A percentile compares a stretch with the other conserved stretches of the same genome.
phyloP scores from a whole-genome alignment of 805 yeast genomes.

The Metschnikowia lochheadii region DNA sequence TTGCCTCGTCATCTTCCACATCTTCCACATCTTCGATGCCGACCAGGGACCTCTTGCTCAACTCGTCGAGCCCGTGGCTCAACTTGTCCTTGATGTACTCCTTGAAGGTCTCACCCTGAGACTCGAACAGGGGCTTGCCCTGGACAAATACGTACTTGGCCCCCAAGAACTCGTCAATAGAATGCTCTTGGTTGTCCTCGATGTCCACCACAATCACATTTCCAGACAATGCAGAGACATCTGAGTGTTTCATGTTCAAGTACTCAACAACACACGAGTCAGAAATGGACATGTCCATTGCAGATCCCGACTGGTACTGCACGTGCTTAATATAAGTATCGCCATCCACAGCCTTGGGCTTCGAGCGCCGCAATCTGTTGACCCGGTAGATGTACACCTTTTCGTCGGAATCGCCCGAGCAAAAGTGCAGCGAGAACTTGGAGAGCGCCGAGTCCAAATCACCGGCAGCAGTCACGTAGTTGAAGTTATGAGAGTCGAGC shows the following conservation, averaged over 20 bases:
- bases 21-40: constrained; percentile 5
- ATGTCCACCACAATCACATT: constrained; percentile 22
- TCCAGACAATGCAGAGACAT: constrained; percentile 4
- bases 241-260: constrained; percentile 3
- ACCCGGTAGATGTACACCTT: constrained; percentile 27
- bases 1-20: constrained; percentile 4
- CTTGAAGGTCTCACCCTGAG: constrained; percentile 21
- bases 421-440: constrained; percentile 18
- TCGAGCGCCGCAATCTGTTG: constrained; percentile 13
- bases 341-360: constrained; percentile 1
- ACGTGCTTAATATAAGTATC: constrained; percentile 14
- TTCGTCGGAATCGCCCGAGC: constrained; percentile 14
- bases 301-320: constrained; percentile 14
- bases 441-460: constrained; percentile 17
- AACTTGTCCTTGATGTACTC: constrained; percentile 24
- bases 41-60: constrained; percentile 18
- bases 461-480: constrained; percentile 22
- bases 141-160: constrained; percentile 22
- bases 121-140: constrained; percentile 28
- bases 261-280: constrained; percentile 13
- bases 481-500: constrained; percentile 8
- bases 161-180: constrained; percentile 20
- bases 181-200: constrained; percentile 19
- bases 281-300: constrained; percentile 13
- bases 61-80: constrained; percentile 18